Evolutionary conservation across 1,284 basidiomycete genomes (phyloP), one percentile per base, ranked within the genome.

Genomic region (Fereydounia khargensis): DNA sequence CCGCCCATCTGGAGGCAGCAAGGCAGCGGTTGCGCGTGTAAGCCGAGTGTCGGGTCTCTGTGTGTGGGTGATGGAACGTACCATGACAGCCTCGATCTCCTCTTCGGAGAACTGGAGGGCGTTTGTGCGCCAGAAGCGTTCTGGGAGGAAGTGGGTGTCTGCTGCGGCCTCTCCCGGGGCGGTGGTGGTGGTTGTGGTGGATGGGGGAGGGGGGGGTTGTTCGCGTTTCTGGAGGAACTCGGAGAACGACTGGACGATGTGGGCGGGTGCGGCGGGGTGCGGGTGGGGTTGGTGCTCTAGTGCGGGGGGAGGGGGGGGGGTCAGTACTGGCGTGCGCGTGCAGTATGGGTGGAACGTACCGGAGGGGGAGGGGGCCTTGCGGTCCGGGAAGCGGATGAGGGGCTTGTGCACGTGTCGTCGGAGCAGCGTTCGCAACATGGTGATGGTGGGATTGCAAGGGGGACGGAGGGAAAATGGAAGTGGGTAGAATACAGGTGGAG

Each of bases 71-170:
- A n/a, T n/a, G n/a, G n/a, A n/a, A n/a, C n/a, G n/a, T n/a, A 73
- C 71, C 59, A 65, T 72, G 32, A 75, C 48, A 4, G 66, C 68
- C 25, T 74, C 73, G 49, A 75, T 68, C 44, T 75, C 73, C 5
- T 43, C 62, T 21, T 67, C 65, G 11, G 45, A 49, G 25, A 56
- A 54, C 2, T 35, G 35, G 16, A 75, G 34, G 11, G 66, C 50
- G 2, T 58, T 50, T 7, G 73, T 75, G 30, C 52, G 48, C 73
- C 73, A 75, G 46, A 73, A 75, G 25, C 70, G 41, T 18, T 56
- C 45, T 1, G 73, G 71, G 19, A 75, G 36, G 20, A 60, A 38
- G 31, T 56, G 58, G 2, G 38, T 36, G 19, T 56, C 54, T 30
- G 51, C 51, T 0, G 51, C 59, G 8, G 47, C 52, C 25, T 60